A percentile compares a stretch with the other conserved stretches of the same genome.
Conservation (phyloP, 208 protist genomes). For the Acanthamoeba sp. region DNA sequence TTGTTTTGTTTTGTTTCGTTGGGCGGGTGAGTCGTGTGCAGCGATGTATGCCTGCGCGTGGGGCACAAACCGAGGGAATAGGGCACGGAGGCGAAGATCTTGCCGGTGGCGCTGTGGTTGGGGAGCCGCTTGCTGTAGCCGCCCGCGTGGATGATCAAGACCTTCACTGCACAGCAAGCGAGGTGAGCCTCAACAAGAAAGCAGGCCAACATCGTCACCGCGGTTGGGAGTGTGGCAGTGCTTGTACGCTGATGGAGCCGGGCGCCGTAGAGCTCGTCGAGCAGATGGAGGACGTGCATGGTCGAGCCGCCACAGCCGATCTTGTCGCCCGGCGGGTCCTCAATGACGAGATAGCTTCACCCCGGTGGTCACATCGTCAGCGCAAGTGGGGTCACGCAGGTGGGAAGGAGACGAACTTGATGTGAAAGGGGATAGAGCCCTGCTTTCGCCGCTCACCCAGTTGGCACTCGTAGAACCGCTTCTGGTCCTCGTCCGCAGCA, state of each 20-base stretch:
- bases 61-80: background rate
- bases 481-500: conserved; percentile 80
- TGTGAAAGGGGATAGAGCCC: conserved; percentile 50
- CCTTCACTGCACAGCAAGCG: conserved; percentile 79
- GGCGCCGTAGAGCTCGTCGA: conserved; percentile 56
- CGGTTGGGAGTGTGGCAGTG: background rate
- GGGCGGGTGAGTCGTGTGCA: too few relatives aligned
- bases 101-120: conserved; percentile 82
- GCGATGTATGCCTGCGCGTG: background rate
- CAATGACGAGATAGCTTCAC: conserved; percentile 78
- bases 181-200: too few relatives aligned
- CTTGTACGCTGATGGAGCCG: conserved; percentile 35
- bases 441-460: conserved; percentile 49
- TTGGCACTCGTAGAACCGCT: conserved; percentile 76
- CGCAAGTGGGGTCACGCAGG: too few relatives aligned
- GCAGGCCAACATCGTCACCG: too few relatives aligned
- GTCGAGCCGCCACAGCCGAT: conserved; percentile 84
- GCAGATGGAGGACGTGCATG: conserved; percentile 65
- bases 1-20: too few relatives aligned
- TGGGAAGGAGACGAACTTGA: background rate
- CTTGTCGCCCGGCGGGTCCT: conserved; percentile 77
- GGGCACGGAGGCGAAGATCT: conserved; percentile 83
- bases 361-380: too few relatives aligned
- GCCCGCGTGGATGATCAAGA: conserved; percentile 81
- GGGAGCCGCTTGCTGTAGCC: conserved; percentile 81